These are phyloP conservation scores for Whalleya microplaca DNA, from an alignment of 2,329 filamentous ascomycete species.

Conservation along the genomic window DNA sequence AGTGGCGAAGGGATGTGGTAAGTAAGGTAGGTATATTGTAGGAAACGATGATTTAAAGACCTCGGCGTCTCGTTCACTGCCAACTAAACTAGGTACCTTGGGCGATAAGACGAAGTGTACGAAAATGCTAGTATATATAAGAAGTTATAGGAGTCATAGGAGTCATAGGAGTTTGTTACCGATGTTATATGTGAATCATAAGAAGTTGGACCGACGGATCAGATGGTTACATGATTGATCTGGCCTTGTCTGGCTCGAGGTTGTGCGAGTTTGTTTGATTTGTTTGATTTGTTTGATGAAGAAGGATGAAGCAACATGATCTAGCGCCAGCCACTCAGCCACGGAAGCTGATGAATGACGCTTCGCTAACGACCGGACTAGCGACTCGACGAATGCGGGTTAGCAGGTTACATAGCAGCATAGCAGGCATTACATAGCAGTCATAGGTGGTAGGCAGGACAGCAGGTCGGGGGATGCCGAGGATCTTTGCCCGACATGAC, in stretches of 20 bases:
- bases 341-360: constrained; percentile 12
- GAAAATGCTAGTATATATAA: background rate
- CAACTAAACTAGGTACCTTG: background rate
- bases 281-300: too few species aligned
- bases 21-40: background rate
- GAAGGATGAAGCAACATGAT: background rate
- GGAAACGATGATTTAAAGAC: background rate
- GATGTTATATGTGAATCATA: background rate
- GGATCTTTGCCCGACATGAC: constrained; percentile 11
- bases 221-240: background rate
- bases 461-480: constrained; percentile 5
- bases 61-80: too few species aligned
- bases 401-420: constrained; percentile 2
- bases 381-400: constrained; percentile 19
- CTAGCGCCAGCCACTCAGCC: background rate
- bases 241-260: background rate
- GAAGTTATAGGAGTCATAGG: background rate
- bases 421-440: too few species aligned
- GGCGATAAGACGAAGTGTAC: background rate
- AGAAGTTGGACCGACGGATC: background rate
- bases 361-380: constrained; percentile 17
- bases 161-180: background rate
- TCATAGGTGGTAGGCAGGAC: too few species aligned
- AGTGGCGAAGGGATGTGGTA: background rate
- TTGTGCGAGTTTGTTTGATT: too few species aligned